Conservation (phyloP, 2,329 filamentous ascomycete species). For the Clathrospora elynae region DNA sequence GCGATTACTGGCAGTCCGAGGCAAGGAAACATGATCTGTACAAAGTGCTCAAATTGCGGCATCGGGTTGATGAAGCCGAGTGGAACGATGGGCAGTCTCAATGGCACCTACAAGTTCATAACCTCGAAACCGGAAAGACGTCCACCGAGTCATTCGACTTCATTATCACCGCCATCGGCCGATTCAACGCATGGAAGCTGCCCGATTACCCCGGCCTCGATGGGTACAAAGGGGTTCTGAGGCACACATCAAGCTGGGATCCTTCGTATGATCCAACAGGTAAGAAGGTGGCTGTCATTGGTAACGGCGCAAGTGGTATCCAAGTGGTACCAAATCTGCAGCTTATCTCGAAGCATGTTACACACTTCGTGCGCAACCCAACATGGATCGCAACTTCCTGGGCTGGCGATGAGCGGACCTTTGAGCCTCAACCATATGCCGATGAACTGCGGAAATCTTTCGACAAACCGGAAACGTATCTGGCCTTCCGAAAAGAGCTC, state of each 20-base stretch:
- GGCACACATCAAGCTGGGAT: constrained; percentile 43
- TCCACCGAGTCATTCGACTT: constrained; percentile 34
- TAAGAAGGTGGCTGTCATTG: constrained; percentile 66
- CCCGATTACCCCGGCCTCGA: constrained; percentile 39
- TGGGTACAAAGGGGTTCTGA: constrained; percentile 35
- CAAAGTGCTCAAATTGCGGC: constrained; percentile 47
- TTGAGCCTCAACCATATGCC: constrained; percentile 51
- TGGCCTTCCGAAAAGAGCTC: constrained; percentile 52
- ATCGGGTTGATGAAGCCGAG: constrained; percentile 45
- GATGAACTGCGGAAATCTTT: constrained; percentile 63
- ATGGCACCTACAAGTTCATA: constrained; percentile 63
- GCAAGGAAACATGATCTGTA: constrained; percentile 50
- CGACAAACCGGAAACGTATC: constrained; percentile 65
- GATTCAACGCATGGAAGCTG: constrained; percentile 42
- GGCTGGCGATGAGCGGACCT: constrained; percentile 52
- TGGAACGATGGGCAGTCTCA: constrained; percentile 54
- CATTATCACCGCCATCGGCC: constrained; percentile 46
- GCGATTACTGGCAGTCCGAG: constrained; percentile 49
- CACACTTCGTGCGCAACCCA: constrained; percentile 64
- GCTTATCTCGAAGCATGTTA: constrained; percentile 55
- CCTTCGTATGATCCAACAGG: constrained; percentile 56
- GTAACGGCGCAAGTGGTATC: constrained; percentile 67
- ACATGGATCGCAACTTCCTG: constrained; percentile 63
- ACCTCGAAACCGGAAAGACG: constrained; percentile 53
- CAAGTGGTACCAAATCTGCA: constrained; percentile 67